These are phyloP conservation scores for Pythium monospermum DNA, from an alignment of 352 stramenopile genomes.

Conservation along the genomic window DNA sequence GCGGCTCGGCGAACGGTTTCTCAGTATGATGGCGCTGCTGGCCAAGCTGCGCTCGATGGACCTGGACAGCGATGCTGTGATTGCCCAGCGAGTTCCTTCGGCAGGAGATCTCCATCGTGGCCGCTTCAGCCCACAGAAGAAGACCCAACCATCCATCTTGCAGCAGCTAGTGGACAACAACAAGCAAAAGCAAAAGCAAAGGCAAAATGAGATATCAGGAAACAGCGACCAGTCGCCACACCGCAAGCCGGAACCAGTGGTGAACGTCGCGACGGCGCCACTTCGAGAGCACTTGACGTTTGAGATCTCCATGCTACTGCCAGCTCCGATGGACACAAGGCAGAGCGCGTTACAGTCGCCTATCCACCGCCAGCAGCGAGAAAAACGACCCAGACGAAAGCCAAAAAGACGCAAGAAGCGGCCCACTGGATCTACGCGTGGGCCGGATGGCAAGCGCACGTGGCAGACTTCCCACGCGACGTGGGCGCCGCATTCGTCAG, in stretches of 20 bases:
- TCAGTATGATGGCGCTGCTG: constrained; percentile 54
- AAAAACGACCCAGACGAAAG: constrained; percentile 23
- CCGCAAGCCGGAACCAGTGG: constrained; percentile 20
- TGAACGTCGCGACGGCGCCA: constrained; percentile 29
- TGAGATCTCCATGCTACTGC: constrained; percentile 60
- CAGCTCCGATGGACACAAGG: constrained; percentile 36
- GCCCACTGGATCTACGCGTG: constrained; percentile 2
- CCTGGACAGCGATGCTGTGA: constrained; percentile 7
- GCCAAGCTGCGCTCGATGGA: constrained; percentile 30
- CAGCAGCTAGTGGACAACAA: constrained; percentile 5
- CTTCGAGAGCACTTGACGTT: constrained; percentile 51
- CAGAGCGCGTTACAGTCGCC: constrained; percentile 49
- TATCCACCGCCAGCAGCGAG: constrained; percentile 35
- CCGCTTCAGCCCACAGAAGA: neutral
- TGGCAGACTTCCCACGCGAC: constrained; percentile 36
- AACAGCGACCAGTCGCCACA: constrained; percentile 1
- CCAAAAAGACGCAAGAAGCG: constrained; percentile 23
- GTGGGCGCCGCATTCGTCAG: constrained; percentile 33
- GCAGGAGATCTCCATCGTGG: neutral
- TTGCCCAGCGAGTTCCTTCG: neutral
- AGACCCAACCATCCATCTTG: neutral
- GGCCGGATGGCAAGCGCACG: constrained; percentile 22
- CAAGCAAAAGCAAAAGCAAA: neutral
- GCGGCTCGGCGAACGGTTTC: constrained; percentile 48
- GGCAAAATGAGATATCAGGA: neutral